Conservation (phyloP, 495 filamentous ascomycete genomes). For the Hamigera avellanea region DNA sequence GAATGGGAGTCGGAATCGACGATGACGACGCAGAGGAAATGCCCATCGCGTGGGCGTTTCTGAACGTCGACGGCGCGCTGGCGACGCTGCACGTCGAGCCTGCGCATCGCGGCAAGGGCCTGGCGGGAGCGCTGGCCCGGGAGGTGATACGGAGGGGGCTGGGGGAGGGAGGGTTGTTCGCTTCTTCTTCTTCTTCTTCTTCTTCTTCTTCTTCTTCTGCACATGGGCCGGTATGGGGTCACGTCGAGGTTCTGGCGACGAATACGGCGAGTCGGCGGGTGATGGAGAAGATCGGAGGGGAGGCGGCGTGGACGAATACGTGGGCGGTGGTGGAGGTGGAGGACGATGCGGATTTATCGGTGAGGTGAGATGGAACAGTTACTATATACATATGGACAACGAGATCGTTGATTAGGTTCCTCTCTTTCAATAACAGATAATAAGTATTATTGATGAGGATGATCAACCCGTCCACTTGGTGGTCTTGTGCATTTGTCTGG, state of each 20-base stretch:
- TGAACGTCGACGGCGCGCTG: conserved; percentile 34
- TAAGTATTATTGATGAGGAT: no score
- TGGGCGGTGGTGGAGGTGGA: no score
- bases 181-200: no score
- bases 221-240: conserved; percentile 20
- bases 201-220: not conserved
- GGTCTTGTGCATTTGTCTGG: no score
- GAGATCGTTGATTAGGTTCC: no score
- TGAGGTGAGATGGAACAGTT: no score
- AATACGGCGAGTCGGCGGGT: conserved; percentile 39
- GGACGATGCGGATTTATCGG: no score
- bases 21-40: conserved; percentile 8
- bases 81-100: conserved; percentile 38
- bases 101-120: conserved; percentile 31
- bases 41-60: conserved; percentile 31
- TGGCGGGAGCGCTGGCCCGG: conserved; percentile 26
- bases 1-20: not conserved
- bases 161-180: conserved; percentile 9
- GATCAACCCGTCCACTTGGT: no score
- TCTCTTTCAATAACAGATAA: no score
- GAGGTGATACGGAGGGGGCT: conserved; percentile 24
- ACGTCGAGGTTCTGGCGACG: conserved; percentile 32
- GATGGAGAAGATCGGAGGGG: conserved; percentile 37
- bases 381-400: no score
- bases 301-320: conserved; percentile 14